phyloP scores from a whole-genome alignment of 2,329 filamentous ascomycete genomes.

The Diaporthe amygdali region DNA sequence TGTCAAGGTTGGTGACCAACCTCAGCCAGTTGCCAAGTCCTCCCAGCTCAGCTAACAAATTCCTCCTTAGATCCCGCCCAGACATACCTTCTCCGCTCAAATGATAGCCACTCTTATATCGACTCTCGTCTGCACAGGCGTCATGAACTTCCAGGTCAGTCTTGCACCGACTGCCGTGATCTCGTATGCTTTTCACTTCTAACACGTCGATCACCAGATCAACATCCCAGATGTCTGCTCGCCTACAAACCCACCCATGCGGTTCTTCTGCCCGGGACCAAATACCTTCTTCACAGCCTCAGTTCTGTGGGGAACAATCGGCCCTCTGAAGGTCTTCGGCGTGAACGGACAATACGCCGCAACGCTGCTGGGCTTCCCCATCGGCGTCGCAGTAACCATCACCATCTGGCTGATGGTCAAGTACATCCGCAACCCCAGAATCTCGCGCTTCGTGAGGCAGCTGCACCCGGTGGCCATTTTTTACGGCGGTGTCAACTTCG shows the following conservation, averaged over 20 bases:
- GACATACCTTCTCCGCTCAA: slow-evolving; percentile 63
- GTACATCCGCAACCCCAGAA: slow-evolving; percentile 11
- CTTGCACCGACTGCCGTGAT: no score
- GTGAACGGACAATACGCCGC: slow-evolving; percentile 51
- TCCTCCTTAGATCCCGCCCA: slow-evolving; percentile 53
- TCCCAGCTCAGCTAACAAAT: background rate
- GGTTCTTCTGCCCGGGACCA: slow-evolving; percentile 37
- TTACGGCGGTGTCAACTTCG: slow-evolving; percentile 51
- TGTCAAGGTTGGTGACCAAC: slow-evolving; percentile 44
- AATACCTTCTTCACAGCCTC: slow-evolving; percentile 63
- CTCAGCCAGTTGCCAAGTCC: no score
- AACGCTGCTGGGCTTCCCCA: slow-evolving; percentile 54
- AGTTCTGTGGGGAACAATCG: slow-evolving; percentile 60
- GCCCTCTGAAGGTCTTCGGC: slow-evolving; percentile 54
- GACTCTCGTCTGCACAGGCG: slow-evolving; percentile 55
- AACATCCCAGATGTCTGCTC: slow-evolving; percentile 53
- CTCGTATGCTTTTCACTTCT: background rate
- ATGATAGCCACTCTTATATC: slow-evolving; percentile 62
- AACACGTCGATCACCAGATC: slow-evolving; percentile 8
- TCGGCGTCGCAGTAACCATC: slow-evolving; percentile 48
- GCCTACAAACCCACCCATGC: background rate
- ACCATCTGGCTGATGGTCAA: slow-evolving; percentile 22
- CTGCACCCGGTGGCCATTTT: slow-evolving; percentile 55
- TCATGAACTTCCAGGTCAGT: slow-evolving; percentile 53
- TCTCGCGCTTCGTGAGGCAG: slow-evolving; percentile 41